Percentiles rank a stretch among this genome's conserved stretches.
Conservation (phyloP, 176 grass and related monocot genomes). For the Tuctoria greenei region DNA sequence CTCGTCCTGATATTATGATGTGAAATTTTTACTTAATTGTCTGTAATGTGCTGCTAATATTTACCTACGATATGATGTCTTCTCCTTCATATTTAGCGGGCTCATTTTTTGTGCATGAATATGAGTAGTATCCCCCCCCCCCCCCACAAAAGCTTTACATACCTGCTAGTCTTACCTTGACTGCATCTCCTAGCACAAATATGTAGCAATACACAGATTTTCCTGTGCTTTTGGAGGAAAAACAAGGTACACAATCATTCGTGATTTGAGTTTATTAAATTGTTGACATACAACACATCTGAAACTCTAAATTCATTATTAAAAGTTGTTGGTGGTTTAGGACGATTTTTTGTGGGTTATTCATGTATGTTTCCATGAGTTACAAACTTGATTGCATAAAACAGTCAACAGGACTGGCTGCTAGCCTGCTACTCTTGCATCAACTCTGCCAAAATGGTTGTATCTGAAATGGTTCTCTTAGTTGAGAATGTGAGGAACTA, state of each 20-base stretch:
- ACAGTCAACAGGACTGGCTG: neutral
- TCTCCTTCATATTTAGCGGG: neutral
- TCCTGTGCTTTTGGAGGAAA: neutral
- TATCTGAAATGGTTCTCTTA: neutral
- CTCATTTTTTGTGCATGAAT: neutral
- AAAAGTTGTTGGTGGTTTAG: neutral
- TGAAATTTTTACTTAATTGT: constrained; percentile 26
- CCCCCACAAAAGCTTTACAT: neutral
- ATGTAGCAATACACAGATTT: neutral
- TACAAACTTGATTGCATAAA: constrained; percentile 24
- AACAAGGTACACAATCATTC: neutral
- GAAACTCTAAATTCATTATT: neutral
- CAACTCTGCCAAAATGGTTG: neutral
- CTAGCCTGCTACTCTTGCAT: constrained; percentile 5
- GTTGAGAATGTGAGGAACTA: neutral
- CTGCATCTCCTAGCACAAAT: constrained; percentile 15
- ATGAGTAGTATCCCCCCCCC: neutral
- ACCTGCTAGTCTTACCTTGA: neutral
- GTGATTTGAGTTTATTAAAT: constrained; percentile 6
- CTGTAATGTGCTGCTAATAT: neutral
- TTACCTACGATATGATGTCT: neutral
- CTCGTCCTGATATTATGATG: constrained; percentile 26
- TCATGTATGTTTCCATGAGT: neutral
- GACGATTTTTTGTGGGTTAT: neutral
- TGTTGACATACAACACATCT: neutral